Base-by-base conservation (phyloP, 768 basidiomycete species). In the Leucocoprinus sp. region DNA sequence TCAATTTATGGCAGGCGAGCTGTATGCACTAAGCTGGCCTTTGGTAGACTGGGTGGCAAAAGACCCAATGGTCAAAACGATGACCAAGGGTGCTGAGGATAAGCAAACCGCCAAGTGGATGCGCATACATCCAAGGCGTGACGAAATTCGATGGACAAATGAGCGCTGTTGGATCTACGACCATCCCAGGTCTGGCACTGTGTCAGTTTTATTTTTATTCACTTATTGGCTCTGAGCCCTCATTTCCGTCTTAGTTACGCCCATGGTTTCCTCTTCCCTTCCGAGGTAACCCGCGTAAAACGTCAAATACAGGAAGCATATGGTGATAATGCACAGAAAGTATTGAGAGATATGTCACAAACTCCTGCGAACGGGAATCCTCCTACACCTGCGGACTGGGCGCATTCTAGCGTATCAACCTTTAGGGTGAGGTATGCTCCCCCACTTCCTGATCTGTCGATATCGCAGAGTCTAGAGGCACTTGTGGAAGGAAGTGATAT, bases 111-210 rank as follows among this genome's bases (percentile, higher is more conserved):
- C 91, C 6, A 86, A 80, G 52, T 98, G 93, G 93, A 91, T 98
- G 79, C 71, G 75, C 15, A 57, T 81, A 43, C 93, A 96, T 65
- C 93, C 93, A 0, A 76, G 74, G 35, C 77, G 84, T 11, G 64
- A 73, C 22, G 75, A 84, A 53, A 78, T 99, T 31, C 78, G 90
- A 35, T 98, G 95, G 93, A 73, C 75, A 24, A 83, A 86, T 54
- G 93, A 99, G 58, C 78, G 84, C 21, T 98, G 95, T 64, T 95
- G 91, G 89, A 90, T 99, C 53, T 97, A 99, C 63, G 93, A 99
- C 59, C 95, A 97, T 64, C 95, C 95, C 1, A 83, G 91, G 39
- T 81, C 88, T 12, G 85, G 88, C 38, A 96, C 93, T 15, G 93
- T 95, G 81, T 93, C 69, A 57, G 87, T 71, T 15, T 43, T 22